Evolutionary conservation across 139 green algal genomes (phyloP), one percentile per base, ranked within the genome.

Genomic region (Volvox reticuliferus): DNA sequence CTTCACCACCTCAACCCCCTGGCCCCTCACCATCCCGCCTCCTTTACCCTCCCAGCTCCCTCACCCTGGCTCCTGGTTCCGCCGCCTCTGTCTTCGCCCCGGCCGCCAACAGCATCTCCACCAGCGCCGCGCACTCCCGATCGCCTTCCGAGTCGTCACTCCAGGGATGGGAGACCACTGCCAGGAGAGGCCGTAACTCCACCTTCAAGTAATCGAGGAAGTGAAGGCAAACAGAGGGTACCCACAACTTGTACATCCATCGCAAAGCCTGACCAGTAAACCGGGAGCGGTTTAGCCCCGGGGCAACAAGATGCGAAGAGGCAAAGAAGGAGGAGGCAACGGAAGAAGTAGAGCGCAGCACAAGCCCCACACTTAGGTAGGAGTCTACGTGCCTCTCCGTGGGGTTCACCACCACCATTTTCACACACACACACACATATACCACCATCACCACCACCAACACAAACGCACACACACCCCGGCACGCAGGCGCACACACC

Each of bases 171-270:
- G 26, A 44, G 21, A 88, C 28, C 13, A 37, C 83, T 3, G 83
- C 83, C 65, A 88, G 68, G 35, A 88, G 83, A 28, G 83, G 83
- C 36, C 35, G 35, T 36, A 81, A 13, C 67, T 88, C 83, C 32
- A 63, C 28, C 83, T 88, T 33, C 24, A 61, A 13, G 75, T 37
- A 55, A 55, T 55, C 44, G 44, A 55, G 44, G 44, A 55, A 55
- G 44, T 55, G 44, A 55, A 55, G 44, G 44, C 44, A 55, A 55
- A 55, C 44, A 55, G 44, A 55, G 9, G 44, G 5, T 14, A 55
- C 44, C 44, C 44, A 55, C 9, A 9, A 14, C 44, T 5, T 55
- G 44, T 55, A 5, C 44, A 55, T 55, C 5, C 44, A 55, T 5
- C 9, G 44, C 44, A 14, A 55, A 55, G 9, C 44, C 44, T 14